Percentiles rank a stretch among this genome's conserved stretches.
These are phyloP conservation scores for Penicillium odoratum DNA, from an alignment of 495 filamentous ascomycete species.

Conservation along the genomic window DNA sequence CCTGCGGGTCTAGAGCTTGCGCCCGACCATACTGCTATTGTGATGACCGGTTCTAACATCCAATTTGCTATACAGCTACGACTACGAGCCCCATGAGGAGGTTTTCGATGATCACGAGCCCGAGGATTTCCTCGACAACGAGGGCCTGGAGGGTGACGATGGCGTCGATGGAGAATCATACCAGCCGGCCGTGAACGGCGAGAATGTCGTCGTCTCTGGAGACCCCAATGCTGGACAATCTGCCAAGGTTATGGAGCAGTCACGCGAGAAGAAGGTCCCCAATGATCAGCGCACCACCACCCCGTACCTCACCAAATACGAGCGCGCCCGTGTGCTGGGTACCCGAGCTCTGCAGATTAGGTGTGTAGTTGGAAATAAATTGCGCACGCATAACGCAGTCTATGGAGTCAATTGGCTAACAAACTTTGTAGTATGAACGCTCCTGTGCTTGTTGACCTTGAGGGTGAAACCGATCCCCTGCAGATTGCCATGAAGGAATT, in stretches of 20 bases:
- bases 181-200: slow-evolving; percentile 45
- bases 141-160: slow-evolving; percentile 40
- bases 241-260: slow-evolving; percentile 55
- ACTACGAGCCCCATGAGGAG: slow-evolving; percentile 60
- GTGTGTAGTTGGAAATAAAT: slow-evolving; percentile 47
- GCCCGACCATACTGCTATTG: slow-evolving; percentile 5
- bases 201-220: slow-evolving; percentile 67
- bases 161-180: slow-evolving; percentile 54
- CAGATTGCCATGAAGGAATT: slow-evolving; percentile 98
- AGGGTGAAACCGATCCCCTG: slow-evolving; percentile 95
- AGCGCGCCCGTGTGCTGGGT: slow-evolving; percentile 87
- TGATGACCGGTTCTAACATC: slow-evolving; percentile 15
- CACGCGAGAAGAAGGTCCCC: slow-evolving; percentile 86
- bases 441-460: slow-evolving; percentile 91
- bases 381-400: not conserved
- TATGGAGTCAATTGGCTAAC: slow-evolving; percentile 12
- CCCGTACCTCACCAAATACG: slow-evolving; percentile 99
- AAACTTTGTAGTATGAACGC: slow-evolving; percentile 79
- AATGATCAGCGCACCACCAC: slow-evolving; percentile 88
- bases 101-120: slow-evolving; percentile 66
- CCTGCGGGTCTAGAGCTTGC: slow-evolving; percentile 10
- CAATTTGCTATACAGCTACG: slow-evolving; percentile 37
- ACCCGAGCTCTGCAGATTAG: slow-evolving; percentile 95
- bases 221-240: slow-evolving; percentile 68
- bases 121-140: slow-evolving; percentile 52